Evolutionary conservation across 2,329 filamentous ascomycete species (phyloP), one percentile per base, ranked within the genome.

Genomic region (Phialemoniopsis sp.): DNA sequence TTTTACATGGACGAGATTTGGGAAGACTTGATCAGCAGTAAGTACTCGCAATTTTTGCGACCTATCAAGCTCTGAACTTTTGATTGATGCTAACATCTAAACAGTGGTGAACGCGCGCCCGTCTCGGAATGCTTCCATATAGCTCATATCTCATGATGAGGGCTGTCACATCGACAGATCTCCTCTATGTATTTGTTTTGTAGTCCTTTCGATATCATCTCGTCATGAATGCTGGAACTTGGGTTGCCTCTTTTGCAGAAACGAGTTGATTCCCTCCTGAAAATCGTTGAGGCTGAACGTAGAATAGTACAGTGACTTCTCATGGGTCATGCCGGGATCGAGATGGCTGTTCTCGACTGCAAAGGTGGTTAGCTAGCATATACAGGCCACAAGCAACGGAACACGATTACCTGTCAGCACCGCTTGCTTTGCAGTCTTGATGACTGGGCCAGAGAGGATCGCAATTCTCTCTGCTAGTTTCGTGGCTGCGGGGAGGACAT

Each of bases 381-480:
- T 19, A n/a, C n/a, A n/a, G n/a, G n/a, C n/a, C n/a, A n/a, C n/a
- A n/a, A n/a, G n/a, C n/a, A n/a, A n/a, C n/a, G n/a, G n/a, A n/a
- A n/a, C n/a, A n/a, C 16, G 5, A 2, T 16, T 51, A 67, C 65
- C 62, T 21, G 59, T 60, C 26, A 63, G 51, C 10, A 72, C 55
- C 4, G 67, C 65, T 45, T 68, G 58, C 49, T 71, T 72, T 9
- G 63, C 68, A 38, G 67, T 51, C 40, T 56, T 53, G 21, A 67
- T 48, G 10, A 66, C 66, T 15, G 66, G 60, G 29, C 52, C 57
- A 3, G 64, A 67, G 39, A 63, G 59, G 8, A 51, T 47, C 12
- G 68, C 65, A 35, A 72, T 61, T 34, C 53, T 56, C 32, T 50
- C 50, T 7, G 68, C 68, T 10, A 64, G 50, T 28, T 55, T 53